phyloP scores from a whole-genome alignment of 257 asterid genomes.

The Primulina tabacum region DNA sequence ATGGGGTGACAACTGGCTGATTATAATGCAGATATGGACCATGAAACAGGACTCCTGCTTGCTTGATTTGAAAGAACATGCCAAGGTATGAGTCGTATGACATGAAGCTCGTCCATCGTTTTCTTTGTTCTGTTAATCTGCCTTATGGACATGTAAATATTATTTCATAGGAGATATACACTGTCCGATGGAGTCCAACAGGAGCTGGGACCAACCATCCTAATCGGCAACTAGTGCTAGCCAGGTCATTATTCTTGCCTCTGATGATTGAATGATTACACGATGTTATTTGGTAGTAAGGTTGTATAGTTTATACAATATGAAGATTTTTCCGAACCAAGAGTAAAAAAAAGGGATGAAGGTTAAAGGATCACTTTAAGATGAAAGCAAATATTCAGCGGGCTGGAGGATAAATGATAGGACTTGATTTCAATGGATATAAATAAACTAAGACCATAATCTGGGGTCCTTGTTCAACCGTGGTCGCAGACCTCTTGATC shows the following conservation, averaged over 20 bases:
- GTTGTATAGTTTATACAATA: not conserved
- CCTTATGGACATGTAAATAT: constrained; percentile 16
- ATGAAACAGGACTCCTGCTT: constrained; percentile 71
- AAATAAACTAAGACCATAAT: constrained; percentile 1
- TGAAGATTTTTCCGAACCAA: not conserved
- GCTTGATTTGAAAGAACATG: constrained; percentile 77
- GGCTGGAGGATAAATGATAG: not conserved
- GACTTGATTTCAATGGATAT: not conserved
- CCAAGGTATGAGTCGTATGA: constrained; percentile 45
- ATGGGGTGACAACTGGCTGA: constrained; percentile 26
- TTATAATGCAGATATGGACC: constrained; percentile 84
- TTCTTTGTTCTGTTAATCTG: constrained; percentile 14
- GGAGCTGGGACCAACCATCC: constrained; percentile 91
- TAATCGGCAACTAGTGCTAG: constrained; percentile 68
- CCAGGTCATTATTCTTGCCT: constrained; percentile 51
- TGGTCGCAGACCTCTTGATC: not conserved
- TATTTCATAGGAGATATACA: constrained; percentile 77
- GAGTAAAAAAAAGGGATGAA: not conserved
- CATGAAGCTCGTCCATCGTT: constrained; percentile 11
- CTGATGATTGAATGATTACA: not conserved
- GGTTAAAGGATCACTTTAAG: not conserved
- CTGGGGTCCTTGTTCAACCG: not conserved
- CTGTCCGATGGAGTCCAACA: constrained; percentile 97
- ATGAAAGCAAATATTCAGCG: not conserved
- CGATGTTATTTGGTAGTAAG: not conserved